Conservation (phyloP, 208 protist species). For the Porcisia hertigi region DNA sequence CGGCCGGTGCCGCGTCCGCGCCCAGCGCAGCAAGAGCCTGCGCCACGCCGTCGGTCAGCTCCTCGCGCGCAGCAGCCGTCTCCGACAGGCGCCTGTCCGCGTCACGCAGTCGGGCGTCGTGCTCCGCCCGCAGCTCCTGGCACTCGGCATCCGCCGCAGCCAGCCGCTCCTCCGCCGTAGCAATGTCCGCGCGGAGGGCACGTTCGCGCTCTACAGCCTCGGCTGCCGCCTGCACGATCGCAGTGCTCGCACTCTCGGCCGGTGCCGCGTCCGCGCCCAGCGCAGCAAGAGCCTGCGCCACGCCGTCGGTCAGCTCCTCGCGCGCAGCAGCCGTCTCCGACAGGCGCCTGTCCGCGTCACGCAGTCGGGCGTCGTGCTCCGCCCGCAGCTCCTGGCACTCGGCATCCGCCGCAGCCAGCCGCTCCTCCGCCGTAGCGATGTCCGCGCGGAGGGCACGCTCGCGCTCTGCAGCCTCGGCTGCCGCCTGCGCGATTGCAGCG, state of each 20-base stretch:
- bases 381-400: conserved; percentile 11
- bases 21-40: conserved; percentile 6
- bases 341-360: conserved; percentile 3
- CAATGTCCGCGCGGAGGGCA: not conserved
- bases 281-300: conserved; percentile 10
- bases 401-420: not conserved
- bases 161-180: conserved; percentile 8
- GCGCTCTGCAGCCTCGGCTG: no score
- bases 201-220: conserved; percentile 23
- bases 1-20: conserved; percentile 2
- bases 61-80: not conserved
- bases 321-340: not conserved
- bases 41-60: not conserved
- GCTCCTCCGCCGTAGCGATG: not conserved
- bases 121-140: conserved; percentile 5
- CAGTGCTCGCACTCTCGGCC: conserved; percentile 2
- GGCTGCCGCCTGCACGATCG: conserved; percentile 14
- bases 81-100: not conserved
- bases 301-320: not conserved
- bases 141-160: conserved; percentile 8
- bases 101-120: not conserved
- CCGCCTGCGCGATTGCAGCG: no score
- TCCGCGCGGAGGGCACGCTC: conserved; percentile 5
- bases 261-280: conserved; percentile 6
- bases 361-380: conserved; percentile 7